Evolutionary conservation across 192 early-diverging fungal species (phyloP), one percentile per base, ranked within the genome.

Genomic region (Backusella parvicylindrica): DNA sequence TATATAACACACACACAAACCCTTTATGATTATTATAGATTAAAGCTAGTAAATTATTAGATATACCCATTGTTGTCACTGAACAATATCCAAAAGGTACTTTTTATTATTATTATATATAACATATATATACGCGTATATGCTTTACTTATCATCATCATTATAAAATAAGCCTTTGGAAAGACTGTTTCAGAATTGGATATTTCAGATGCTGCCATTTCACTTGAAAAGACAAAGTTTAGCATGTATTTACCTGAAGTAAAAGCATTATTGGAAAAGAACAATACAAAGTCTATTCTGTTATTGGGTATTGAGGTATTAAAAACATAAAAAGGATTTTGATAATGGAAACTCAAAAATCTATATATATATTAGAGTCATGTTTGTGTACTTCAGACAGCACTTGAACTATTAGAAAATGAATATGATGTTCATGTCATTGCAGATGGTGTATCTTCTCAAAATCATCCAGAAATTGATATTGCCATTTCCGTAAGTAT

Each of bases 301-400:
- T 78, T 99, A 18, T 94, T 95, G 82, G 98, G 97, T 18, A 95
- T 96, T 70, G 97, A 98, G 84, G 90, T 91, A n/a, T n/a, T n/a
- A n/a, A n/a, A n/a, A n/a, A n/a, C n/a, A n/a, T n/a, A n/a, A n/a
- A n/a, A n/a, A n/a, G n/a, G n/a, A n/a, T n/a, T n/a, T n/a, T n/a
- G n/a, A n/a, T n/a, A n/a, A n/a, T n/a, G n/a, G n/a, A n/a, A n/a
- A n/a, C n/a, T n/a, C n/a, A n/a, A n/a, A n/a, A n/a, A 28, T 60
- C 1, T 28, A 15, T 64, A 37, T 75, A 38, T 47, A 28, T 9
- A 60, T 28, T 70, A 94, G 88, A 87, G 94, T 15, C 98, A 99
- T 77, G 97, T 99, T 6, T 99, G 98, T 77, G 92, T 99, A 6
- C 73, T 95, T 41, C 98, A 99, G 83, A 98, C 98, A 13, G 92